Percentiles rank a stretch among this genome's conserved stretches.
Conservation (phyloP, 768 basidiomycete species). For the Hygrophorus pudorinus region DNA sequence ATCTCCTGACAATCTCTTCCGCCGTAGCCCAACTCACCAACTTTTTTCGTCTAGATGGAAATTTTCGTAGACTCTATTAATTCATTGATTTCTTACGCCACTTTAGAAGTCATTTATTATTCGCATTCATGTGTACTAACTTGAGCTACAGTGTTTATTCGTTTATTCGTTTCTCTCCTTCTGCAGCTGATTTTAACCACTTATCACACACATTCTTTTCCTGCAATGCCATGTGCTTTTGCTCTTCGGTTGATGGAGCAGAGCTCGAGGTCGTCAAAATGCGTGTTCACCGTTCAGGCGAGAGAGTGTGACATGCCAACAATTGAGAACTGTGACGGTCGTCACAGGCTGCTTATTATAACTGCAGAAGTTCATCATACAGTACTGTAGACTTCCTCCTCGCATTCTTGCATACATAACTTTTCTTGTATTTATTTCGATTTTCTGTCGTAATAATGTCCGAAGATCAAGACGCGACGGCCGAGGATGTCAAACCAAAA, state of each 20-base stretch:
- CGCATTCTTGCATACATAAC: too few species aligned
- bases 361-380: too few species aligned
- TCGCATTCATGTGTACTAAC: not conserved
- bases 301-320: too few species aligned
- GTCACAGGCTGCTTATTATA: too few species aligned
- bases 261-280: too few species aligned
- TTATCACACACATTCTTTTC: too few species aligned
- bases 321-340: too few species aligned
- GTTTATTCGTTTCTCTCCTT: too few species aligned
- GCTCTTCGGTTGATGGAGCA: too few species aligned
- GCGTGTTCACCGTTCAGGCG: too few species aligned
- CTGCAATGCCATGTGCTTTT: too few species aligned
- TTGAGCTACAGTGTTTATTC: not conserved
- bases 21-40: not conserved
- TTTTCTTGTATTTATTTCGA: not conserved
- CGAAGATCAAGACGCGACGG: slow-evolving; percentile 31
- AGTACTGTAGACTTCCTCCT: not conserved
- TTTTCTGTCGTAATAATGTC: slow-evolving; percentile 21
- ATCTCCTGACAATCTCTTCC: not conserved
- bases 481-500: slow-evolving; percentile 61
- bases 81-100: not conserved
- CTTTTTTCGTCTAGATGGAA: slow-evolving; percentile 24
- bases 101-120: not conserved
- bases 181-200: too few species aligned
- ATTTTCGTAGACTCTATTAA: slow-evolving; percentile 22